Base-by-base conservation (phyloP, 176 grass and related monocot species). In the Lolium multiflorum region DNA sequence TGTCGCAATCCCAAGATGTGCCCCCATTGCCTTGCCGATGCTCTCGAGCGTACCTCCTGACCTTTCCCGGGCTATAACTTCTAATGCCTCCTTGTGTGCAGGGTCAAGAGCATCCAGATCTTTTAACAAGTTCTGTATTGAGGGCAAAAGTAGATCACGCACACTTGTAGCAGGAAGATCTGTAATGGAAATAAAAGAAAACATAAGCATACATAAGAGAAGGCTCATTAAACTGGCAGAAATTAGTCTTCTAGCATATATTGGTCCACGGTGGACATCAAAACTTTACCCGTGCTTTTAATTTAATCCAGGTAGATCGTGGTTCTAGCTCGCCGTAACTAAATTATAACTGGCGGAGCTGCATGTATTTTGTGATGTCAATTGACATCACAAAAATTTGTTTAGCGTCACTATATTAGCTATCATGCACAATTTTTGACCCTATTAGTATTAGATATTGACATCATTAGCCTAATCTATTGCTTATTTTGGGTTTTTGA, bases 31-130 rank as follows among this genome's bases (percentile, higher is more conserved):
- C 82, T 96, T 98, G 46, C 91, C 90, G 79, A 96, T 88, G 82
- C 86, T 96, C 79, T 96, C 96, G 6, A 98, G 88, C 46, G 90
- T 88, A 55, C 90, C 89, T 62, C 88, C 94, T 17, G 93, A 96
- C 79, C 96, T 88, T 87, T 98, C 96, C 60, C 83, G 90, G 62
- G 84, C 64, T 81, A 96, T 94, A 56, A 98, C 84, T 92, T 96
- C 96, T 46, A 98, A 61, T 89, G 93, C 96, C 78, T 98, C 96
- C 83, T 98, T 98, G 70, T 98, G 97, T 6, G 94, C 94, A 81
- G 94, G 94, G 88, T 98, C 93, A 57, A 96, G 88, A 85, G 92
- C 84, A 91, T 98, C 97, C 5, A 81, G 64, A 79, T 96, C 97
- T 78, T 91, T 94, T 70, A 98, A 81, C 47, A 98, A 69, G 80